Base-by-base conservation (phyloP, 495 filamentous ascomycete genomes). In the Talaromyces proteolyticus region DNA sequence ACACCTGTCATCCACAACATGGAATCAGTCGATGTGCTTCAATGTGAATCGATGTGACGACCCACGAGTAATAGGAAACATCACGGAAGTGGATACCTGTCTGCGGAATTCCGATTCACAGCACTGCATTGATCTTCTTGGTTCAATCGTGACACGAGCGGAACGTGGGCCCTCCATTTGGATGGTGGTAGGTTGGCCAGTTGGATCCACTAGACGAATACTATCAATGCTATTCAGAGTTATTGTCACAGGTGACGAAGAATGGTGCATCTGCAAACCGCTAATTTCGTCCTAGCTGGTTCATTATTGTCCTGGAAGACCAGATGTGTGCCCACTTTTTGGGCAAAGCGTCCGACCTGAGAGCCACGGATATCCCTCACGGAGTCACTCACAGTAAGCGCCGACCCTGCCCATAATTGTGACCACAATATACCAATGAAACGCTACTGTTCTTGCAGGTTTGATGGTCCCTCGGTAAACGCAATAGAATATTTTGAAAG, bases 281-380 rank as follows among this genome's bases (percentile, higher is more conserved):
- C 2, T 10, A 34, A 34, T 34, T 8, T 8, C 29, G 4, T 8
- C 29, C 8, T 4, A 14, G 29, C 29, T 34, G 29, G 29, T 34
- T 34, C 29, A 44, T 72, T 59, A 4, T 67, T 54, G 50, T 93
- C 88, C 65, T 93, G 87, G 53, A 95, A 95, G 20, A 92, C 70
- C 36, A 92, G 66, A 19, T 89, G 79, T 14, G 85, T 72, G 0
- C 89, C 89, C 16, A 73, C 68, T 61, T 82, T 88, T 34, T 8
- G 29, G 29, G 29, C 29, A 34, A 14, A 34, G 14, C 29, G 29
- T 34, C 8, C 29, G 29, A 34, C 29, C 8, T 34, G 29, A 34
- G 8, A 14, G 29, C 29, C 29, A 34, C 29, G 14, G 14, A 34
- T 34, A 10, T 34, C 14, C 29, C 29, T 34, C 29, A 34, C 14